Evolutionary conservation across 2,329 filamentous ascomycete species (phyloP), one percentile per base, ranked within the genome.

Genomic region (Golovinomyces cichoracearum): DNA sequence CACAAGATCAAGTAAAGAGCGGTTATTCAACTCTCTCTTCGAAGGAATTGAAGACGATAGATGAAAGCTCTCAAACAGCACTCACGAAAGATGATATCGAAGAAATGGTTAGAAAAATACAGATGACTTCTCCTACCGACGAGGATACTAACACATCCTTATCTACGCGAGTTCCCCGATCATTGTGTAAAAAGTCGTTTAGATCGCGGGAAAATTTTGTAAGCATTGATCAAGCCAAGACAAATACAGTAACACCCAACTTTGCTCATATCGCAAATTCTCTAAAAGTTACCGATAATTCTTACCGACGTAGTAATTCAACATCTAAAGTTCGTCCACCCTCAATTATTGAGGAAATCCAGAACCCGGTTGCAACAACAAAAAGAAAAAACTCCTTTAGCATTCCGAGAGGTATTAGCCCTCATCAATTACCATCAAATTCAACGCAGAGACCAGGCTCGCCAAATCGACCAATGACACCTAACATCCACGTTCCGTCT

Each of bases 41-140:
- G n/a, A n/a, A n/a, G n/a, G n/a, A n/a, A n/a, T n/a, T n/a, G n/a
- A n/a, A n/a, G 49, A 79, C 70, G 52, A 65, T 69, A 19, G 83
- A 93, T 57, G 78, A 80, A 54, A 74, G 78, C 48, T 80, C 81
- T 13, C 88, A 94, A 64, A 94, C 86, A 22, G 70, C 79, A 35
- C 68, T 94, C 26, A 92, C 84, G n/a, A 74, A 82, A 0, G 74
- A 80, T 46, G 77, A 80, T 49, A 83, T 93, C 53, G 85, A 93
- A 55, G 72, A 75, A 49, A 69, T 93, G 57, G 64, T 92, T 49
- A 71, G 72, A 54, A 68, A 70, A 48, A 75, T 73, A 55, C 51
- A 57, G 25, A 57, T 59, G 27, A 60, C 57, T 19, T 52, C 51
- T 1, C 53, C 55, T 31, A 19, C 55, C 19, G 45, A 50, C 27